Conservation (phyloP, 306 rosid species). For the Corylus heterophylla region DNA sequence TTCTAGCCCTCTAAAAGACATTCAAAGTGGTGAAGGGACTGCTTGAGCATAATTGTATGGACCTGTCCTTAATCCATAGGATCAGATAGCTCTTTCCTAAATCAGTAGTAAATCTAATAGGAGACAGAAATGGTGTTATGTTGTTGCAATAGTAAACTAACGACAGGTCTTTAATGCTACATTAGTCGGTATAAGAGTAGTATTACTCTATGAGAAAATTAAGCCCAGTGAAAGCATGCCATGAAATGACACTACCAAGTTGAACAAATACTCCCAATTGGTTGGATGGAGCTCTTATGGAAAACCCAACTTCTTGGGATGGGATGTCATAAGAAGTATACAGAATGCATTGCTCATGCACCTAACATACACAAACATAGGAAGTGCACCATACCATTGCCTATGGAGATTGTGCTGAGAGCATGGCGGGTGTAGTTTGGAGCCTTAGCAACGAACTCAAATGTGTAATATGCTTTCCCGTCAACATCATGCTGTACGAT, state of each 20-base stretch:
- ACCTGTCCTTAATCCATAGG: not conserved
- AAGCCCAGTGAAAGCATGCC: not conserved
- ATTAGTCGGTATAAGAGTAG: no score
- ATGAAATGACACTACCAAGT: not conserved
- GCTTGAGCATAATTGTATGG: not conserved
- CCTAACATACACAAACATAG: not conserved
- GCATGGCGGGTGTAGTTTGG: slow-evolving; percentile 96
- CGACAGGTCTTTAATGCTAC: no score
- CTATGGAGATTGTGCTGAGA: slow-evolving; percentile 72
- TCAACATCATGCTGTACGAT: slow-evolving; percentile 69
- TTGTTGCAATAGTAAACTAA: no score
- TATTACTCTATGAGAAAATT: not conserved
- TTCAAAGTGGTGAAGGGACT: not conserved
- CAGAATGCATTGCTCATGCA: slow-evolving; percentile 5
- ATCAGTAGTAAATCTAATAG: not conserved
- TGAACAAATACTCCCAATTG: not conserved
- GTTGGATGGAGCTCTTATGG: not conserved
- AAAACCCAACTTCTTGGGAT: not conserved
- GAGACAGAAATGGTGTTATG: not conserved
- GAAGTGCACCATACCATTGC: slow-evolving; percentile 66
- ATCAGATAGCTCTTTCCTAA: not conserved
- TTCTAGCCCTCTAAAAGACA: not conserved
- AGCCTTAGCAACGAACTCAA: slow-evolving; percentile 89
- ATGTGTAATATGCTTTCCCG: slow-evolving; percentile 77
- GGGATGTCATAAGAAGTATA: not conserved